These are phyloP conservation scores for Curvularia sp. DNA, from an alignment of 2,329 filamentous ascomycete species.

Conservation along the genomic window DNA sequence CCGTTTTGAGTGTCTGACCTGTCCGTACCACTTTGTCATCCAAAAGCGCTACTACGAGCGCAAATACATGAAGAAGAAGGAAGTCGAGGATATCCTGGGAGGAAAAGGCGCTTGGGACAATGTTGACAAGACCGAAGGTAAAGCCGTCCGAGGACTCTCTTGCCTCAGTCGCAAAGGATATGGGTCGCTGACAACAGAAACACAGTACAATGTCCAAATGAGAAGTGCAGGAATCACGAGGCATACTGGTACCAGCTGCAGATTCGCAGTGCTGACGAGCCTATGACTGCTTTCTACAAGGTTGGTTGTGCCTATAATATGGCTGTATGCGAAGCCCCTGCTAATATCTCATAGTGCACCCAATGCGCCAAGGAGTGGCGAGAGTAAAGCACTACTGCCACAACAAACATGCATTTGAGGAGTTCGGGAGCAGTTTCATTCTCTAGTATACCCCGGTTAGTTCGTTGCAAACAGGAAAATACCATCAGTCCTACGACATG, in stretches of 20 bases:
- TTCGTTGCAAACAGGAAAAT: background rate
- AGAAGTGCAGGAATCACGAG: conserved; percentile 79
- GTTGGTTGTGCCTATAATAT: conserved; percentile 55
- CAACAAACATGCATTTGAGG: conserved; percentile 8
- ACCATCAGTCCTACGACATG: background rate
- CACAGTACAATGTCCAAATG: conserved; percentile 79
- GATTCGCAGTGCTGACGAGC: conserved; percentile 97
- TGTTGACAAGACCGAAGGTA: conserved; percentile 77
- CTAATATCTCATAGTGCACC: conserved; percentile 44
- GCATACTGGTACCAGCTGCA: conserved; percentile 97
- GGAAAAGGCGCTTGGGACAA: conserved; percentile 90
- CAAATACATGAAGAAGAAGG: conserved; percentile 79
- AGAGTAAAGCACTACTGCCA: conserved; percentile 33
- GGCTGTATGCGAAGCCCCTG: background rate
- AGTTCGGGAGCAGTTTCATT: conserved; percentile 14
- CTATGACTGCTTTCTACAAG: conserved; percentile 96
- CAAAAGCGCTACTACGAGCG: conserved; percentile 82
- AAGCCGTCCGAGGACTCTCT: conserved; percentile 12
- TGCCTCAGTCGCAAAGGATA: background rate
- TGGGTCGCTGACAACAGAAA: background rate
- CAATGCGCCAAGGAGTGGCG: conserved; percentile 56
- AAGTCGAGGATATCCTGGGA: conserved; percentile 88
- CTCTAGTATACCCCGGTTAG: conserved; percentile 19
- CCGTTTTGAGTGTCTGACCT: conserved; percentile 93
- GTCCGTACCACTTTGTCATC: conserved; percentile 88